Evolutionary conservation across 1,284 basidiomycete genomes (phyloP), one percentile per base, ranked within the genome.

Genomic region (Flammula alnicola): DNA sequence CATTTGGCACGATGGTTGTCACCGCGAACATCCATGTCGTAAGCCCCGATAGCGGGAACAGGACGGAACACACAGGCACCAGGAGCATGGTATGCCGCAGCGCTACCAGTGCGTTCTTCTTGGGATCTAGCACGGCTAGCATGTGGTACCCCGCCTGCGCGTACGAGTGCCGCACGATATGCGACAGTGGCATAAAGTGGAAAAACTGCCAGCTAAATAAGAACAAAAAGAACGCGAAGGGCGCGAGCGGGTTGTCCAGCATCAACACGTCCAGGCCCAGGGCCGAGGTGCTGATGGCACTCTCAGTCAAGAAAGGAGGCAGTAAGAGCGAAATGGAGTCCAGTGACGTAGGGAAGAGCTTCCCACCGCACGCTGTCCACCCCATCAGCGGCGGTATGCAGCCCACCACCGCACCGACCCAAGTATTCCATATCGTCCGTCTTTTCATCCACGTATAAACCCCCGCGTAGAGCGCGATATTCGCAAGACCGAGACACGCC

Each of bases 151-250:
- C 96, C 4, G 91, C 93, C 62, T 93, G 84, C 0, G 96, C 93
- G 70, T 99, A 99, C 25, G 91, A 90, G 11, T 82, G 84, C 19
- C 95, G 83, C 10, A 97, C 82, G 39, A 95, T 78, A 69, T 98
- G 83, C 3, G 95, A 86, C n/a, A 99, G 78, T 1, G 93, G 75
- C 71, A 97, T 98, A 75, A 99, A 99, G 69, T 99, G 96, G 14
- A 96, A 96, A 69, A 99, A 99, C 66, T 99, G 97, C 97, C 96
- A 99, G 52, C 90, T 91, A 72, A 88, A 99, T 12, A 98, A 80
- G 41, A 98, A 70, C 65, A 84, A 75, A 70, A 90, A 91, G 3
- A 97, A 74, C 3, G 86, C 83, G 47, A 88, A 70, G 0, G 91
- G 84, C 0, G 87, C 83, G 31, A 95, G 80, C 1, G 91, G 85